phyloP scores from a whole-genome alignment of 2,329 filamentous ascomycete genomes.

The Daldinia sp. region DNA sequence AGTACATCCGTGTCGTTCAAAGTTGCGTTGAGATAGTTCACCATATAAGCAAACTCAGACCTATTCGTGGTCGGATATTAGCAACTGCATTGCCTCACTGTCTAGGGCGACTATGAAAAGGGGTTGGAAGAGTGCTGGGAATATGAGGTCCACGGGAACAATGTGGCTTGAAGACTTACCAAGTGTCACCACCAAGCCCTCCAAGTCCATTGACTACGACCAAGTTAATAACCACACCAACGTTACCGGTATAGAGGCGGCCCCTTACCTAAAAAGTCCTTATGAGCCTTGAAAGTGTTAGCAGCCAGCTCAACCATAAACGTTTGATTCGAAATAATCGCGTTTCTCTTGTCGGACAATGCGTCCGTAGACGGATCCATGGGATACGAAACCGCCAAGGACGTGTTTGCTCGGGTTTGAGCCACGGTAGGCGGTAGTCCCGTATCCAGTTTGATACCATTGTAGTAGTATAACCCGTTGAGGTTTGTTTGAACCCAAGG shows the following conservation, averaged over 20 bases:
- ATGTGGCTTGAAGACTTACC: constrained; percentile 43
- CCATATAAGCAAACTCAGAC: constrained; percentile 69
- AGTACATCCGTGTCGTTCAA: constrained; percentile 63
- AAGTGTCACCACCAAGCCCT: constrained; percentile 64
- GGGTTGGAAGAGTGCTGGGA: neutral
- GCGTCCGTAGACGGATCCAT: constrained; percentile 47
- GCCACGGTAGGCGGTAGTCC: constrained; percentile 62
- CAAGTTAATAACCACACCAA: neutral
- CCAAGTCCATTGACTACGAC: constrained; percentile 46
- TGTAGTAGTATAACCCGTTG: constrained; percentile 62
- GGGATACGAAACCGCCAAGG: constrained; percentile 48
- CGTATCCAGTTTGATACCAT: constrained; percentile 57
- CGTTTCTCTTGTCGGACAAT: constrained; percentile 50
- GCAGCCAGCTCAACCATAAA: constrained; percentile 50
- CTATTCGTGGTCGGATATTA: constrained; percentile 9
- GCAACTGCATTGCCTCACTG: neutral
- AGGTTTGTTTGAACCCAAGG: constrained; percentile 65
- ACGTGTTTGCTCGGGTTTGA: constrained; percentile 56
- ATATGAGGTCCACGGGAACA: neutral
- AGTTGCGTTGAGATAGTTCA: constrained; percentile 63
- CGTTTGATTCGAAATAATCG: constrained; percentile 48
- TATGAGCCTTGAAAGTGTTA: constrained; percentile 56
- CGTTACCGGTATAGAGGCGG: neutral
- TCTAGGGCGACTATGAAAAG: neutral
- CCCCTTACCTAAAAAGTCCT: constrained; percentile 47